Percentiles rank a stretch among this genome's conserved stretches.
Evolutionary conservation across 108 stramenopile genomes (phyloP).

Genomic region (Craspedostauros australis): DNA sequence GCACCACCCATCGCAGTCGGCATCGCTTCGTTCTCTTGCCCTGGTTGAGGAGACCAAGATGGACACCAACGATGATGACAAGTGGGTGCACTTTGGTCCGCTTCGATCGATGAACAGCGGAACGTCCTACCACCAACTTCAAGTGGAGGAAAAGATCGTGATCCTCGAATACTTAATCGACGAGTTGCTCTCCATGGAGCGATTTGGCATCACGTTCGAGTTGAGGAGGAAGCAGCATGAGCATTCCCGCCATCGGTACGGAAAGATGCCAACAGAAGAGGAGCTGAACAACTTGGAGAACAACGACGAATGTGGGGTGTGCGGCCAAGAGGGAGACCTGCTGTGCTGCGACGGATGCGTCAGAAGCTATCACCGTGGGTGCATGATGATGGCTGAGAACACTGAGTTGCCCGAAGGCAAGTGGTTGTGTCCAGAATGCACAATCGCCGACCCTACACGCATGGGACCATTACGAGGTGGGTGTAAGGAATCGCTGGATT

Average conservation of each 20-base stretch:
- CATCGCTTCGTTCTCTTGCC: no score
- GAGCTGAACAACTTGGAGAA: conserved; percentile 60
- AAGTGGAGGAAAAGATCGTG: conserved; percentile 45
- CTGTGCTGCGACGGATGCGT: conserved; percentile 81
- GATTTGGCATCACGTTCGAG: conserved; percentile 46
- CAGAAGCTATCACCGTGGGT: conserved; percentile 57
- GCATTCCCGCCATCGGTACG: conserved; percentile 24
- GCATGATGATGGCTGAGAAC: conserved; percentile 36
- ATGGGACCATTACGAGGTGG: conserved; percentile 50
- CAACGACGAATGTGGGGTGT: conserved; percentile 64
- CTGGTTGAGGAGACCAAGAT: background rate
- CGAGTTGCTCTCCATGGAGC: conserved; percentile 55
- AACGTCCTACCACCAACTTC: conserved; percentile 63
- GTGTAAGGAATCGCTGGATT: conserved; percentile 54
- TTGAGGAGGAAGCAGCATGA: conserved; percentile 17
- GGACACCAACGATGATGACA: conserved; percentile 2
- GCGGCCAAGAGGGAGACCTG: conserved; percentile 69
- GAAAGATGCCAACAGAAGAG: conserved; percentile 21
- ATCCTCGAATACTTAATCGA: conserved; percentile 80
- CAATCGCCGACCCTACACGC: conserved; percentile 46
- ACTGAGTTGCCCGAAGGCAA: conserved; percentile 54
- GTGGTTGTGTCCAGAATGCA: conserved; percentile 82
- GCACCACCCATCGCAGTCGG: background rate
- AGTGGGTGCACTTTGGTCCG: conserved; percentile 54
- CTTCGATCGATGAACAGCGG: conserved; percentile 43